phyloP scores from a whole-genome alignment of 768 basidiomycete species.

The Tylopilus vinaceipallidus region DNA sequence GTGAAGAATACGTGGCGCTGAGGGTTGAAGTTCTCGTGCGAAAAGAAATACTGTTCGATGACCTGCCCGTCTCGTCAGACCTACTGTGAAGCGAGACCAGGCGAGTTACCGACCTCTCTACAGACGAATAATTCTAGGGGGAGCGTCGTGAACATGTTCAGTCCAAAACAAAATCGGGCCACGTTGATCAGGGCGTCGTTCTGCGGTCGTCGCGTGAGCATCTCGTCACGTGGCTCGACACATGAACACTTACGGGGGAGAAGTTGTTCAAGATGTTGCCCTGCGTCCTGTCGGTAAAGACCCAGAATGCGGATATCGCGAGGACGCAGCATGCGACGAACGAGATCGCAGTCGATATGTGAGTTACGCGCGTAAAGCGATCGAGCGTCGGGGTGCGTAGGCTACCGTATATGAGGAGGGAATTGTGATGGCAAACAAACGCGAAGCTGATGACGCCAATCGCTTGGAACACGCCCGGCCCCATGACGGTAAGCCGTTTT shows the following conservation, averaged over 20 bases:
- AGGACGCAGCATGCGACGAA: conserved; percentile 82
- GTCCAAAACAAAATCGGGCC: conserved; percentile 89
- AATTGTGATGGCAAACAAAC: conserved; percentile 98
- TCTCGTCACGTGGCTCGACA: neutral
- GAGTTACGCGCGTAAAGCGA: conserved; percentile 89
- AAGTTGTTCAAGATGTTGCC: conserved; percentile 99
- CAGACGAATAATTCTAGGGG: conserved; percentile 97
- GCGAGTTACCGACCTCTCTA: conserved; percentile 63
- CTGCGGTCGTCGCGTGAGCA: conserved; percentile 35
- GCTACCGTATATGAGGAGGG: conserved; percentile 92
- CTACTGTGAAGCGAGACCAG: neutral
- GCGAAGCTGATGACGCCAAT: conserved; percentile 98
- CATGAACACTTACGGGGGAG: conserved; percentile 48
- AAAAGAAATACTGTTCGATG: conserved; percentile 94
- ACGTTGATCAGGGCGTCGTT: conserved; percentile 90
- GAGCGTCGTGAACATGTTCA: conserved; percentile 98
- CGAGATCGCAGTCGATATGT: conserved; percentile 83
- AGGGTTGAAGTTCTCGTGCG: conserved; percentile 76
- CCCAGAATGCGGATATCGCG: conserved; percentile 80
- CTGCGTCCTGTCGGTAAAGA: conserved; percentile 87
- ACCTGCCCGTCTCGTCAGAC: conserved; percentile 49
- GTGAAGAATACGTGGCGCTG: conserved; percentile 92
- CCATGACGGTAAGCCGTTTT: conserved; percentile 71
- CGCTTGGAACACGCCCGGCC: conserved; percentile 85
- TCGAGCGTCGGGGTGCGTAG: conserved; percentile 92